Base-by-base conservation (phyloP, 2,329 filamentous ascomycete species). In the Septoria petroselini region DNA sequence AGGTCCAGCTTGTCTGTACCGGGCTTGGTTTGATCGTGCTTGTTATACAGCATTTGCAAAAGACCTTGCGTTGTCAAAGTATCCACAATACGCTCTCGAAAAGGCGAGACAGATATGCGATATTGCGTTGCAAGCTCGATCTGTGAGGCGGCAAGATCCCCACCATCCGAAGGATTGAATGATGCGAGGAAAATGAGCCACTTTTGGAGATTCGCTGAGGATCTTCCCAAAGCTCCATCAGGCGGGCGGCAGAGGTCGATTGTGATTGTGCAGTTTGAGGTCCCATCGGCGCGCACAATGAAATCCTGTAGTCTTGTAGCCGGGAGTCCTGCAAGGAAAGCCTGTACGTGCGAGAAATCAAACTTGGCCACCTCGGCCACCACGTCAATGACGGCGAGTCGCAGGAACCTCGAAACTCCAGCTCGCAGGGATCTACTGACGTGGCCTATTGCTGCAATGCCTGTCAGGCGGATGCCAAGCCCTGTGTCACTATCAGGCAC, bases 11-110 rank as follows among this genome's bases (percentile, higher is more conserved):
- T 45, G 7, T 21, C 48, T 8, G 41, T 15, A 2, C 48, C 48
- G 6, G 41, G 40, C 6, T 15, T 4, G 2, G 19, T 41, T 8
- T 31, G 23, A 15, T 50, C 48, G 9, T 50, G 48, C 33, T 44
- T 45, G 27, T 33, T 40, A 23, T 50, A 50, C 18, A 50, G 25
- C 41, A 48, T 48, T n/a, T 48, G 44, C 25, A 40, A 4, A 23
- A 48, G 3, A 25, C 34, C 15, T n/a, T 40, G 18, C 19, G 42
- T 45, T 17, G 42, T 25, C 4, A 29, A n/a, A 12, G 42, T 34
- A n/a, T 48, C 44, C 17, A 7, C 17, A 14, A 23, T 14, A 7
- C 27, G 29, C 11, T 50, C 48, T 9, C 12, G 17, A 9, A 40
- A 41, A 14, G 41, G 33, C 7, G 31, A 30, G 23, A 33, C 21